Conservation (phyloP, 2,329 filamentous ascomycete genomes). For the Colletotrichum falcatum region DNA sequence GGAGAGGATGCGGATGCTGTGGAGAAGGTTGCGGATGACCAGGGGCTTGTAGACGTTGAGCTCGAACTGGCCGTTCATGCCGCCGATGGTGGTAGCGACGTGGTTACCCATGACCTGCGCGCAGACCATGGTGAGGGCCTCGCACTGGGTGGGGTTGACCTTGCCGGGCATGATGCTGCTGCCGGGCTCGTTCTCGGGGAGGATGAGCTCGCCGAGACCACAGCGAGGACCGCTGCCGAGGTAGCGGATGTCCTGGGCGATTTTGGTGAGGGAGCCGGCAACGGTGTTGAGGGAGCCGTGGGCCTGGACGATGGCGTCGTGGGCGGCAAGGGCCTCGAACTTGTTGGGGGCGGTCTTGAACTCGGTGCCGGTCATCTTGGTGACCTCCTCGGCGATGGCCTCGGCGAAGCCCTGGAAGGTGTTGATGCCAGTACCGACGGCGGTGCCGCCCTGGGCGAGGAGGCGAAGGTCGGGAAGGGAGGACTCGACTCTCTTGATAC, state of each 20-base stretch:
- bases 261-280: slow-evolving; percentile 93
- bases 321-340: slow-evolving; percentile 95
- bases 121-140: slow-evolving; percentile 97
- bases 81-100: slow-evolving; percentile 90
- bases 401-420: slow-evolving; percentile 97
- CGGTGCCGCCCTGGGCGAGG: slow-evolving; percentile 94
- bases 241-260: slow-evolving; percentile 97
- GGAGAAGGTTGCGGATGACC: slow-evolving; percentile 93
- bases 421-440: slow-evolving; percentile 97
- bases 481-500: slow-evolving; percentile 87
- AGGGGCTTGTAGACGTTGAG: slow-evolving; percentile 99
- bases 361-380: slow-evolving; percentile 89
- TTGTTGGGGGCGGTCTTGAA: slow-evolving; percentile 99
- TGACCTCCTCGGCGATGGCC: slow-evolving; percentile 90
- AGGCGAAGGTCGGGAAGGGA: slow-evolving; percentile 86
- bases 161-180: slow-evolving; percentile 99
- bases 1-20: slow-evolving; percentile 87
- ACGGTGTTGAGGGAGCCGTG: slow-evolving; percentile 94
- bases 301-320: slow-evolving; percentile 95
- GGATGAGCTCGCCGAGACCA: slow-evolving; percentile 90
- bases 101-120: slow-evolving; percentile 98
- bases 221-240: slow-evolving; percentile 96
- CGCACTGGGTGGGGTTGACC: slow-evolving; percentile 98
- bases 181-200: slow-evolving; percentile 98
- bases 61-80: slow-evolving; percentile 98